These are phyloP conservation scores for Pseudonitzschia pungens DNA, from an alignment of 108 stramenopile species.

Conservation along the genomic window DNA sequence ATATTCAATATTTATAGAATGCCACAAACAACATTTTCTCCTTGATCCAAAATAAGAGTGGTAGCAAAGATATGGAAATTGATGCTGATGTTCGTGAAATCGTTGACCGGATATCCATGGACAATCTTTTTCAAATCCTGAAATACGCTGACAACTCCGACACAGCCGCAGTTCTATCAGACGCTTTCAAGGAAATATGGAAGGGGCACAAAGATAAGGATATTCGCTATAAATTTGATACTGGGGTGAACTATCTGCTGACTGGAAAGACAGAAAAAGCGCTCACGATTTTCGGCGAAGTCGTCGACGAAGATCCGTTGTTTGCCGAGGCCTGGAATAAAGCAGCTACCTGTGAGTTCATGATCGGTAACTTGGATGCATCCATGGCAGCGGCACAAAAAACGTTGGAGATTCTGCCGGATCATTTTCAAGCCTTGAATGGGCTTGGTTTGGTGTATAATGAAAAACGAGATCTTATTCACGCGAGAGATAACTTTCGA, in stretches of 20 bases:
- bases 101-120: slow-evolving; percentile 46
- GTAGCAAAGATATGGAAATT: slow-evolving; percentile 16
- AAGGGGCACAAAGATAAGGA: slow-evolving; percentile 52
- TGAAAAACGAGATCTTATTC: slow-evolving; percentile 44
- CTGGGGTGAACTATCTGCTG: slow-evolving; percentile 54
- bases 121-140: slow-evolving; percentile 50
- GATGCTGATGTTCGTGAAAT: slow-evolving; percentile 11
- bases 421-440: slow-evolving; percentile 70
- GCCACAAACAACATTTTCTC: slow-evolving; percentile 9
- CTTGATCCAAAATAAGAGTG: slow-evolving; percentile 26
- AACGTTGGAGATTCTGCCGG: slow-evolving; percentile 53
- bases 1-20: neutral
- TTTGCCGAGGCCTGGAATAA: slow-evolving; percentile 81
- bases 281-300: slow-evolving; percentile 41
- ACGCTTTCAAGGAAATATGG: slow-evolving; percentile 69
- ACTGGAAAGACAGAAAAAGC: slow-evolving; percentile 60
- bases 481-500: slow-evolving; percentile 55
- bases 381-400: slow-evolving; percentile 52
- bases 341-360: slow-evolving; percentile 55
- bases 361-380: slow-evolving; percentile 61
- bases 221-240: slow-evolving; percentile 52
- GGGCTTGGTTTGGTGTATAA: slow-evolving; percentile 71
- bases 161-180: slow-evolving; percentile 52
- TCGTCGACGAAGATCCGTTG: slow-evolving; percentile 56
- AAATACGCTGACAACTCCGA: slow-evolving; percentile 48